Conservation (phyloP, 495 filamentous ascomycete species). For the Daldinia concentrica region DNA sequence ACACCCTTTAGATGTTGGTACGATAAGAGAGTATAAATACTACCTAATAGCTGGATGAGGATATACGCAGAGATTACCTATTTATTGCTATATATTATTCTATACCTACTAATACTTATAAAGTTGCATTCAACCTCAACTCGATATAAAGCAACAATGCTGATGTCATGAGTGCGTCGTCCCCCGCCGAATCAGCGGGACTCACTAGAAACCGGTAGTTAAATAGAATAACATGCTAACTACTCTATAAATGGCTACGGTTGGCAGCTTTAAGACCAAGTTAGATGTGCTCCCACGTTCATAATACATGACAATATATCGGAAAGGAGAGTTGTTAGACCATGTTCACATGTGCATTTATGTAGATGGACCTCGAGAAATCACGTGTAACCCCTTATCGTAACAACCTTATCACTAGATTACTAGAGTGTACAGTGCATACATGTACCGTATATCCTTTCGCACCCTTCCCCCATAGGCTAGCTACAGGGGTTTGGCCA, state of each 20-base stretch:
- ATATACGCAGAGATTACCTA: conserved; percentile 24
- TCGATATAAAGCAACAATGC: conserved; percentile 11
- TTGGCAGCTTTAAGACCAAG: neutral
- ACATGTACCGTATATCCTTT: too few species aligned
- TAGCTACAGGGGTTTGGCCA: neutral
- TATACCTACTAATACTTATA: conserved; percentile 3
- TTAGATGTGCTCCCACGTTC: neutral
- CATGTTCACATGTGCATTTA: neutral
- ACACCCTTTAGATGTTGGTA: neutral
- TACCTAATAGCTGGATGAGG: neutral
- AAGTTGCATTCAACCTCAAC: conserved; percentile 10
- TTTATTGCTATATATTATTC: neutral
- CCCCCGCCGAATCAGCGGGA: conserved; percentile 20
- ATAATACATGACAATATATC: neutral
- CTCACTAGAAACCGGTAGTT: neutral
- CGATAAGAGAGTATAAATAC: neutral
- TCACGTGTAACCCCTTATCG: neutral
- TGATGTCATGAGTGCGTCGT: conserved; percentile 37
- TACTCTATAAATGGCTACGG: neutral
- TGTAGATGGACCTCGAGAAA: neutral
- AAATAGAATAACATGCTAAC: neutral
- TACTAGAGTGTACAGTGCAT: neutral
- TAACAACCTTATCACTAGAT: neutral
- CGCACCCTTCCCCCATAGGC: neutral
- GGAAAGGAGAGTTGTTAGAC: neutral